A percentile compares a stretch with the other conserved stretches of the same genome.
Evolutionary conservation across 805 yeast genomes (phyloP).

Genomic region (Yarrowia sp.): DNA sequence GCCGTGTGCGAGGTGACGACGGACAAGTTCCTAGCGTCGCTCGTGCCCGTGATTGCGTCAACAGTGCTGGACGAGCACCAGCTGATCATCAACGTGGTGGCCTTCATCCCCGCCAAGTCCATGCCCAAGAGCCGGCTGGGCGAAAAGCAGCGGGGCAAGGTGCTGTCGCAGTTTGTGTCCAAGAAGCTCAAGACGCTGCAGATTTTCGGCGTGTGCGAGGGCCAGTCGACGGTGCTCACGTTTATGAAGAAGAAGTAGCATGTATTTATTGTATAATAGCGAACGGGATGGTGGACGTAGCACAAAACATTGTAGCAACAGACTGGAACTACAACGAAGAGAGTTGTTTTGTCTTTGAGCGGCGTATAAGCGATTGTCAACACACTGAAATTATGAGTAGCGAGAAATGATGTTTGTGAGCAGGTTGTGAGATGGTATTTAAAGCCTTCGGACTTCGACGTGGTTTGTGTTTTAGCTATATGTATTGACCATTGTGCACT

Average conservation of each 20-base stretch:
- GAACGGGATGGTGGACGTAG: too few relatives aligned
- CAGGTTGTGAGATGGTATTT: too few relatives aligned
- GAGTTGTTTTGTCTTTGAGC: too few relatives aligned
- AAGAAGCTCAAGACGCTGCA: slow-evolving; percentile 43
- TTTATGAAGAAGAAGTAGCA: slow-evolving; percentile 18
- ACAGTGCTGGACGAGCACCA: slow-evolving; percentile 78
- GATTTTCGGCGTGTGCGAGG: slow-evolving; percentile 33
- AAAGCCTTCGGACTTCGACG: too few relatives aligned
- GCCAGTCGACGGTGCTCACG: slow-evolving; percentile 22
- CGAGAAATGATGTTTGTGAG: too few relatives aligned
- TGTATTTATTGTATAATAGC: slow-evolving; percentile 25
- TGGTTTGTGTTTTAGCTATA: too few relatives aligned
- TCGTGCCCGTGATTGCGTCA: slow-evolving; percentile 81
- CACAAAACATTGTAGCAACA: too few relatives aligned
- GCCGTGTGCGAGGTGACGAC: slow-evolving; percentile 63
- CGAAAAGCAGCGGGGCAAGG: slow-evolving; percentile 69
- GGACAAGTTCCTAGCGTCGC: slow-evolving; percentile 54
- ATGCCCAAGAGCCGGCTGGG: slow-evolving; percentile 72
- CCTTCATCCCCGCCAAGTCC: slow-evolving; percentile 64
- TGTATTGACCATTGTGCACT: too few relatives aligned
- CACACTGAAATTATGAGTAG: too few relatives aligned
- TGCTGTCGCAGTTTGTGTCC: slow-evolving; percentile 56
- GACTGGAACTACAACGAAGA: too few relatives aligned
- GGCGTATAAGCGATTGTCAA: too few relatives aligned
- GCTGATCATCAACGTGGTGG: slow-evolving; percentile 75